Evolutionary conservation across 148 eudicot species (phyloP), one percentile per base, ranked within the genome.

Genomic region (Vaccinium myrtillus): DNA sequence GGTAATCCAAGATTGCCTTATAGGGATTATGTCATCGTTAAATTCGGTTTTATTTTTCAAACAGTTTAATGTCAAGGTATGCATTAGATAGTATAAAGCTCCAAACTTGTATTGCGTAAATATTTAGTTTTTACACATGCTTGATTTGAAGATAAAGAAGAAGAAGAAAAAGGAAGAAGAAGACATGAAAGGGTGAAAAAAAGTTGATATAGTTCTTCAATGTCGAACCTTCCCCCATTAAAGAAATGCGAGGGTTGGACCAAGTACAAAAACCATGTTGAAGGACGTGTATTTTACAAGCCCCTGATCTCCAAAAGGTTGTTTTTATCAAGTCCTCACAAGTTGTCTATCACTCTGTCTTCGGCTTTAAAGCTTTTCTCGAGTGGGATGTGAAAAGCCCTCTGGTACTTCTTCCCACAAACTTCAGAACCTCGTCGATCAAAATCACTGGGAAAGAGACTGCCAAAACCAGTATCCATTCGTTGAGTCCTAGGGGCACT

Each of bases 401-500:
- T 6, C 55, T 15, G 8, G 55, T 5, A 14, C 39, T 54, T 46
- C 88, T 83, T 73, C 88, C 88, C 61, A 70, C 51, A 51, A 78
- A 78, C 82, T 86, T 86, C 16, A 86, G 83, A 77, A 69, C 74
- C 75, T 86, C 88, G 14, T 86, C 88, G 8, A 86, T 67, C 18
- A 86, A 82, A 81, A 86, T 82, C 36, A 86, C 93, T 4, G 93
- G 93, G 0, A 89, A 82, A 23, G 93, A 85, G 78, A 91, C 89
- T 8, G 79, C 84, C 84, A 91, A 54, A 4, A 91, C 91, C 87
- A 91, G 56, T 14, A 89, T 56, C 93, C 93, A 91, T 51, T 91
- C 93, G 59, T 86, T 91, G 13, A 91, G 43, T 78, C 91, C 87
- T 23, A 91, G 83, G 14, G 93, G 91, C 32, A 91, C 93, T 10